phyloP scores from a whole-genome alignment of 208 protist genomes.

The Wallacemonas sp. region DNA sequence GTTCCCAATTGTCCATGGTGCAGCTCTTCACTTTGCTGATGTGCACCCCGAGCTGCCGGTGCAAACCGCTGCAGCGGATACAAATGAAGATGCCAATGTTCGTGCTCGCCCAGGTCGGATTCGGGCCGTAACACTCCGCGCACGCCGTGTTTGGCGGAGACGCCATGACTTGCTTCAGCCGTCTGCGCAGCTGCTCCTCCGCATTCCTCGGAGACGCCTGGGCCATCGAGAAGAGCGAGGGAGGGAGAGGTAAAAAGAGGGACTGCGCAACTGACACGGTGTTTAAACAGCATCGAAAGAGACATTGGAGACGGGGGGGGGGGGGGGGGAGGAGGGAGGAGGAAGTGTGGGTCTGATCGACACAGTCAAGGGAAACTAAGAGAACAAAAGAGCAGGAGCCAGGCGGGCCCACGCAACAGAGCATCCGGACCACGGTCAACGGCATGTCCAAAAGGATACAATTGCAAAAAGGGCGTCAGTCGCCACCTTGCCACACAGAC shows the following conservation, averaged over 20 bases:
- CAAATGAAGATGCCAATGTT: conserved; percentile 91
- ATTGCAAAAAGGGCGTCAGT: no score
- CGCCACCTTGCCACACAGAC: no score
- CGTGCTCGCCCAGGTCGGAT: conserved; percentile 75
- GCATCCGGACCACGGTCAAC: no score
- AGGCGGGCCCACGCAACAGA: no score
- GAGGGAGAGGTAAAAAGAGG: no score
- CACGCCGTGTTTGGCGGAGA: conserved; percentile 64
- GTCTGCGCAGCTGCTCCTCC: neutral
- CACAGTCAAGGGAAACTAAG: neutral
- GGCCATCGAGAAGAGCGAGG: no score
- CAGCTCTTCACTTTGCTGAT: conserved; percentile 86
- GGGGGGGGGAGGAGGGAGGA: no score
- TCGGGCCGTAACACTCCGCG: conserved; percentile 74
- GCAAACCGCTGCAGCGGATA: conserved; percentile 89
- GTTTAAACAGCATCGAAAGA: no score
- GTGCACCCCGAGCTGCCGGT: conserved; percentile 91
- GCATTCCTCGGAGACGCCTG: neutral
- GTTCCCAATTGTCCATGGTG: conserved; percentile 86
- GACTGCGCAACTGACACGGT: no score
- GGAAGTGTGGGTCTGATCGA: no score
- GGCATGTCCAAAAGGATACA: no score
- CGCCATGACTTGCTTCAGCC: conserved; percentile 24
- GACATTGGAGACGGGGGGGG: no score
- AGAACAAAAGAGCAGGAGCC: neutral